phyloP scores from a whole-genome alignment of 106 monocot genomes.

The Amphibolis antarctica region DNA sequence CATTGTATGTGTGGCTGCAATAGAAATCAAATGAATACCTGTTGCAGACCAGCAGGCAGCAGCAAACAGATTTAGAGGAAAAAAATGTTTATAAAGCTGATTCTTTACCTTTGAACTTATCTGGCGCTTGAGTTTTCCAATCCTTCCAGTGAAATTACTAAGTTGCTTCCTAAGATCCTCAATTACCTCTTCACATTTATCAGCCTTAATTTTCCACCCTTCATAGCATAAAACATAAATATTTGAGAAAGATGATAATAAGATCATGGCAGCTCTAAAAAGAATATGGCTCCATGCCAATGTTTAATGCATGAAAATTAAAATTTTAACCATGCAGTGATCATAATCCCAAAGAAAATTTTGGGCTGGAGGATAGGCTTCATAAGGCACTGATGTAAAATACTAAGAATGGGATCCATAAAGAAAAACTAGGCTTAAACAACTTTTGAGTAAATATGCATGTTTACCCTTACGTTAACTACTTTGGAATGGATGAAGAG shows the following conservation, averaged over 20 bases:
- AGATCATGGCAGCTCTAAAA: too few species aligned
- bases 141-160: slow-evolving; percentile 27
- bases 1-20: not conserved
- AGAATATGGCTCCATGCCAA: too few species aligned
- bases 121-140: slow-evolving; percentile 72
- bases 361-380: too few species aligned
- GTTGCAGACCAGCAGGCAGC: too few species aligned
- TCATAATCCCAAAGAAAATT: too few species aligned
- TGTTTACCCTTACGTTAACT: too few species aligned
- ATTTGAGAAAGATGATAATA: not conserved
- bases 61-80: not conserved
- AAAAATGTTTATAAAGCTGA: not conserved
- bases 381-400: too few species aligned
- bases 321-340: not conserved
- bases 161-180: slow-evolving; percentile 69
- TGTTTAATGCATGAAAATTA: too few species aligned
- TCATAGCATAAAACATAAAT: not conserved
- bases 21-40: not conserved
- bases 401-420: too few species aligned
- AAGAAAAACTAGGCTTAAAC: too few species aligned
- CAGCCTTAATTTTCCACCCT: slow-evolving; percentile 81
- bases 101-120: slow-evolving; percentile 66
- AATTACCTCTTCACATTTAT: slow-evolving; percentile 66
- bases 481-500: too few species aligned
- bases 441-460: too few species aligned